Conservation (phyloP, 805 yeast genomes). For the Saccharomyces cerevisiae region DNA sequence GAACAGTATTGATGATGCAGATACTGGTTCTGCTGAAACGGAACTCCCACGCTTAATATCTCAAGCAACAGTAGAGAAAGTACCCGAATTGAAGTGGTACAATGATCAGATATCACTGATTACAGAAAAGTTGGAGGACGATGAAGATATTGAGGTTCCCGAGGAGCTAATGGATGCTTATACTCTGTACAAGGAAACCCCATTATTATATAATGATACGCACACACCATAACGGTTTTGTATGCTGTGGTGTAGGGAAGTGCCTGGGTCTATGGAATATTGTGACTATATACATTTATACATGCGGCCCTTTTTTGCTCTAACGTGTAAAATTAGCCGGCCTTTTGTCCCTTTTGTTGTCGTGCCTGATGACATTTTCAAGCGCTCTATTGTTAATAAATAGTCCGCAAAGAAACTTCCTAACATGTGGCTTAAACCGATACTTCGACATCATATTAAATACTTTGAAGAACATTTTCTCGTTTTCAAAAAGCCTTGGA, state of each 20-base stretch:
- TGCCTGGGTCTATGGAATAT: background rate
- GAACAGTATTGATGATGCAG: conserved; percentile 2
- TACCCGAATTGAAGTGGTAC: conserved; percentile 25
- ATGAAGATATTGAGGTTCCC: conserved; percentile 16
- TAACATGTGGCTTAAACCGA: conserved; percentile 51
- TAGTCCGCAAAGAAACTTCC: conserved; percentile 59
- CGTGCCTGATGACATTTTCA: conserved; percentile 43
- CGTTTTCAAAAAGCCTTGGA: conserved; percentile 43
- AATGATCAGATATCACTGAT: conserved; percentile 17
- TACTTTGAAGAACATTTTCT: conserved; percentile 46
- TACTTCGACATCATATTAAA: conserved; percentile 46
- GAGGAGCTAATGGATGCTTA: conserved; percentile 22
- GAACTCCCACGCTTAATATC: conserved; percentile 11
- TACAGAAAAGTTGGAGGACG: background rate
- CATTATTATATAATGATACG: conserved; percentile 24
- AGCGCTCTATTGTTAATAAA: conserved; percentile 47
- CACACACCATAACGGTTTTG: background rate
- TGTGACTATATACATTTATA: background rate
- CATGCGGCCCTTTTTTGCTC: background rate
- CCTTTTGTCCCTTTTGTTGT: conserved; percentile 25
- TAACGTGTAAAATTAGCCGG: background rate
- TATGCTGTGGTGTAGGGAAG: background rate
- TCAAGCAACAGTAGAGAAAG: conserved; percentile 9
- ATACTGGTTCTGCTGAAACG: conserved; percentile 1
- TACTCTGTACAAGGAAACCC: conserved; percentile 21